Base-by-base conservation (phyloP, 176 grass and related monocot species). In the Guadua angustifolia region DNA sequence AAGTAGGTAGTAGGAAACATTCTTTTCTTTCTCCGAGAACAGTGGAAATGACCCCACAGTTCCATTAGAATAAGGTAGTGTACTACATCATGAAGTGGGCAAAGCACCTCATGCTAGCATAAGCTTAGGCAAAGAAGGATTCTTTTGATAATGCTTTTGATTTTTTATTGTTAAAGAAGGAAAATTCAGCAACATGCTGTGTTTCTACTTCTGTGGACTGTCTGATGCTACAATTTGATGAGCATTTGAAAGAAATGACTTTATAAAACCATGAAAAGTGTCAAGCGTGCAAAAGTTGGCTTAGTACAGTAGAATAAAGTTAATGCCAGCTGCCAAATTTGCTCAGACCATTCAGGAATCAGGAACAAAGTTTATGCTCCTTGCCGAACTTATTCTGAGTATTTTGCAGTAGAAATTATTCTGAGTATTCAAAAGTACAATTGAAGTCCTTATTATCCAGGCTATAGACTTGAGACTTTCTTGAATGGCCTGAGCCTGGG, bases 11-110 rank as follows among this genome's bases (percentile, higher is more conserved):
- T 57, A 69, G 74, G 7, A 10, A 35, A 3, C 38, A 44, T 19
- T 33, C 3, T 12, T 72, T 57, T 77, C 46, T 25, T 66, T 2
- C 56, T 39, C 65, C 72, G 9, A 60, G 56, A 51, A 18, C 76
- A 56, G 79, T 71, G 22, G n/a, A 59, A 66, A 24, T 58, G 49
- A 66, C 88, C 72, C 65, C 88, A 70, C 43, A 21, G n/a, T 1
- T 22, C 55, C 55, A 63, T 61, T 83, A 78, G 16, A 62, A 42
- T 77, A 78, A 60, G 44, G 4, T 71, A 18, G 58, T 29, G 55
- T 45, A 42, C 60, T 38, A 15, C 29, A 61, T 29, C 42, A 33
- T 80, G 83, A 55, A 77, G 45, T 76, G 63, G 9, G 9, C 25
- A 79, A 25, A 69, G 63, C 62, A 85, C 21, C 50, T 82, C 36